Evolutionary conservation across 441 rosid species (phyloP).

Genomic region (Aquilaria agallochum): DNA sequence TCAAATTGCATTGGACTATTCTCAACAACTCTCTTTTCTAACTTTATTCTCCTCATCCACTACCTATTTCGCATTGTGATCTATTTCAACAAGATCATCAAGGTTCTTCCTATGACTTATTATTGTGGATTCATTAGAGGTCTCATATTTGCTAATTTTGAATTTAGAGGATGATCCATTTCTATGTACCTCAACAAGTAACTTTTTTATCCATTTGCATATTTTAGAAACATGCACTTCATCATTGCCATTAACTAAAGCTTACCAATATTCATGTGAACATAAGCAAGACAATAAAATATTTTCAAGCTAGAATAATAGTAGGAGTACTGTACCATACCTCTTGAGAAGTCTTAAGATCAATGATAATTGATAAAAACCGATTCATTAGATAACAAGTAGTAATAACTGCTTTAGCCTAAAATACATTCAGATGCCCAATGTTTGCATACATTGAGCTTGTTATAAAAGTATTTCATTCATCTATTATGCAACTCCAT

Average conservation of each 20-base stretch:
- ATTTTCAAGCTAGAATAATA: slow-evolving; percentile 4
- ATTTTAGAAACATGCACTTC: neutral
- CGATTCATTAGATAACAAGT: neutral
- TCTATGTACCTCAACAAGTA: no score
- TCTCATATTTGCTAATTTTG: neutral
- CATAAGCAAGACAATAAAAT: slow-evolving; percentile 5
- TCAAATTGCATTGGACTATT: no score
- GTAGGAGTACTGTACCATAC: neutral
- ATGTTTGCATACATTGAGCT: slow-evolving; percentile 2
- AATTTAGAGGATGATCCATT: no score
- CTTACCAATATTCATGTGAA: neutral
- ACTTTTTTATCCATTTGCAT: no score
- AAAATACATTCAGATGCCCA: neutral
- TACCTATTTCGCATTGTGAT: neutral
- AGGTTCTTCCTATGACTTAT: neutral
- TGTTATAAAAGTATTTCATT: neutral
- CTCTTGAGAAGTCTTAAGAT: neutral
- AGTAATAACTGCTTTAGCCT: neutral
- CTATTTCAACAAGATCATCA: neutral
- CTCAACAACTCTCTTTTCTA: no score
- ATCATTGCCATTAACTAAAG: neutral
- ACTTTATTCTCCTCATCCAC: neutral
- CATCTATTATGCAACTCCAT: no score
- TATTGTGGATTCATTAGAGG: neutral
- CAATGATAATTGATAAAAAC: neutral